Evolutionary conservation across 345 rosid species (phyloP), one percentile per base, ranked within the genome.

Genomic region (Gossypium turneri): DNA sequence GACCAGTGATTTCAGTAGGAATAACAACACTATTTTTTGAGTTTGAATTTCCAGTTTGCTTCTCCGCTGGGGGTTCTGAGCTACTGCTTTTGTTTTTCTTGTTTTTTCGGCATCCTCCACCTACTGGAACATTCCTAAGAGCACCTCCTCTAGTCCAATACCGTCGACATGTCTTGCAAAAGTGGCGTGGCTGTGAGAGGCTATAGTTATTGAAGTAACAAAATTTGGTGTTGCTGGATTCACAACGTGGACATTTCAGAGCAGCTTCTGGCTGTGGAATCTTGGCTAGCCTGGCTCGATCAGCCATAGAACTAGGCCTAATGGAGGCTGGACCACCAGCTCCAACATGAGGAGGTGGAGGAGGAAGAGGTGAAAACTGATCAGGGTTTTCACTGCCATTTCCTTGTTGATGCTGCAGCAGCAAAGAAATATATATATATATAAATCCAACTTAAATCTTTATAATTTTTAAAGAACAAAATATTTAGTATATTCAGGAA

Each of bases 111-210:
- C 93, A 85, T 2, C 97, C 88, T 38, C 97, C 97, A 7, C 97
- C 97, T 4, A 90, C 92, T 1, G 97, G 97, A 63, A 92, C 94
- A 73, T 77, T 90, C 72, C 97, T 83, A 17, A 88, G 81, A 51
- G 93, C 88, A 3, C 97, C 97, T 0, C 94, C 97, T 65, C 80
- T 73, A 34, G 97, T 92, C 97, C 97, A 92, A 82, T 92, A 92
- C 12, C 97, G 86, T 56, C 94, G 91, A 55, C 97, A 92, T 12
- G 86, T 86, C 77, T 92, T 92, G 78, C 97, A 92, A 75, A 87
- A 90, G 86, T 92, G 86, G 60, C 97, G 93, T 10, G 94, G 97
- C 73, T 92, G 97, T 13, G 88, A 72, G 51, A 90, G 86, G 86
- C 82, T 92, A 51, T 92, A 92, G 83, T 92, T 92, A 45, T 92